A percentile compares a stretch with the other conserved stretches of the same genome.
Evolutionary conservation across 1,284 basidiomycete genomes (phyloP).

Genomic region (Macrocystidia cucumis): DNA sequence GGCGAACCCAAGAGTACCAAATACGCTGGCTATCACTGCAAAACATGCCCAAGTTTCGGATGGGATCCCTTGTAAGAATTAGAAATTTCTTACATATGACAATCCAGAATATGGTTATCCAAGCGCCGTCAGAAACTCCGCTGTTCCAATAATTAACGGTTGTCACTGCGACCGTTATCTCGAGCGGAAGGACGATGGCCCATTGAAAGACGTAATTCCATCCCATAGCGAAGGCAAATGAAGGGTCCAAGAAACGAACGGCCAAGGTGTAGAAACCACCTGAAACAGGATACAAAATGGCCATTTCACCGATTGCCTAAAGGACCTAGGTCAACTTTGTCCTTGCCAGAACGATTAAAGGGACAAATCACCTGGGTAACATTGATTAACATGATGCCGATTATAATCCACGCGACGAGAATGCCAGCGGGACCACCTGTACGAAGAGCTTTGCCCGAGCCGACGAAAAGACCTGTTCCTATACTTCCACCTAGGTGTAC

Average conservation of each 20-base stretch:
- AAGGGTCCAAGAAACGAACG: slow-evolving; percentile 39
- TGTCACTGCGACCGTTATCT: slow-evolving; percentile 36
- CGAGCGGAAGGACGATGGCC: slow-evolving; percentile 32
- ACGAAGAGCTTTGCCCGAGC: slow-evolving; percentile 34
- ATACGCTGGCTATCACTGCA: slow-evolving; percentile 27
- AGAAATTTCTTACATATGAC: slow-evolving; percentile 26
- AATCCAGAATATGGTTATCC: slow-evolving; percentile 42
- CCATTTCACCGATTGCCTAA: slow-evolving; percentile 42
- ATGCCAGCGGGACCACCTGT: slow-evolving; percentile 34
- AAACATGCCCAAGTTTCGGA: too few species aligned
- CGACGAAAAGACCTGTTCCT: slow-evolving; percentile 47
- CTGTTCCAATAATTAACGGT: slow-evolving; percentile 34
- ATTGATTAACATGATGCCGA: slow-evolving; percentile 37
- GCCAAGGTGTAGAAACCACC: slow-evolving; percentile 42
- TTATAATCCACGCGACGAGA: slow-evolving; percentile 33
- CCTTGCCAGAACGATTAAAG: too few species aligned
- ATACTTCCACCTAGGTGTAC: slow-evolving; percentile 36
- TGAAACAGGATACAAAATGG: slow-evolving; percentile 43
- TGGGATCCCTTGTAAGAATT: slow-evolving; percentile 1
- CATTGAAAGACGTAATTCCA: slow-evolving; percentile 43
- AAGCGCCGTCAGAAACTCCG: slow-evolving; percentile 28
- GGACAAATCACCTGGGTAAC: slow-evolving; percentile 31
- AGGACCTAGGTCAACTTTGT: too few species aligned
- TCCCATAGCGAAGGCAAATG: slow-evolving; percentile 46
- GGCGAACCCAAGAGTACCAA: slow-evolving; percentile 40